Evolutionary conservation across 345 rosid genomes (phyloP).

Genomic region (Acer campestre): DNA sequence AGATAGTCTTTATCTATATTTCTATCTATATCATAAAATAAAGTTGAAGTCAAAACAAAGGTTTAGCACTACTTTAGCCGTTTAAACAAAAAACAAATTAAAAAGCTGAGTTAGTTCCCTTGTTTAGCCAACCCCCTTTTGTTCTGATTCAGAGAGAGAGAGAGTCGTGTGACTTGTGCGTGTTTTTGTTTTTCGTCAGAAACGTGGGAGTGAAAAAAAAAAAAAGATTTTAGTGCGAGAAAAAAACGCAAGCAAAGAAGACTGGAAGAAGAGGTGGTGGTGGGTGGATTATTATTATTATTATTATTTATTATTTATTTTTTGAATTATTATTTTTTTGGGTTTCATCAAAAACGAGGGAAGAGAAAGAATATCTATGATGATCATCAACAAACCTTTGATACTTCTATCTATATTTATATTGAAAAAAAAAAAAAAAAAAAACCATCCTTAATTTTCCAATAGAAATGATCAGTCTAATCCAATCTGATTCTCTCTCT

Average conservation of each 20-base stretch:
- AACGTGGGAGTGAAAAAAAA: constrained; percentile 35
- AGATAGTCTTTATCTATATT: background rate
- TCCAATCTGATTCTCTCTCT: constrained; percentile 5
- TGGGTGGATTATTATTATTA: background rate
- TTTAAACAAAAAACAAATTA: constrained; percentile 22
- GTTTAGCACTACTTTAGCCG: constrained; percentile 8
- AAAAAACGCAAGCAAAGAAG: constrained; percentile 29
- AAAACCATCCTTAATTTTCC: background rate
- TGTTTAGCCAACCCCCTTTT: background rate
- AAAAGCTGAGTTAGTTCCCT: background rate
- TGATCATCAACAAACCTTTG: constrained; percentile 24
- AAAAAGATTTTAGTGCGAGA: constrained; percentile 3
- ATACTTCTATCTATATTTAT: constrained; percentile 21
- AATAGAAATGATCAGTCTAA: constrained; percentile 34
- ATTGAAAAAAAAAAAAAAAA: background rate
- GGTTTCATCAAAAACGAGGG: constrained; percentile 38
- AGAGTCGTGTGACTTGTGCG: background rate
- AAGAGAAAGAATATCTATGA: constrained; percentile 34
- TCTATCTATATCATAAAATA: background rate
- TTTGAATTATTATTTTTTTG: background rate
- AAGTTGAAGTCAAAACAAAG: background rate
- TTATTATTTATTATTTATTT: too few relatives aligned
- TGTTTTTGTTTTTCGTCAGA: constrained; percentile 23
- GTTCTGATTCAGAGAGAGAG: constrained; percentile 15
- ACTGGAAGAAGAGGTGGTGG: constrained; percentile 15